These are phyloP conservation scores for Irpex rosettiformis DNA, from an alignment of 1,284 basidiomycete species.

Conservation along the genomic window DNA sequence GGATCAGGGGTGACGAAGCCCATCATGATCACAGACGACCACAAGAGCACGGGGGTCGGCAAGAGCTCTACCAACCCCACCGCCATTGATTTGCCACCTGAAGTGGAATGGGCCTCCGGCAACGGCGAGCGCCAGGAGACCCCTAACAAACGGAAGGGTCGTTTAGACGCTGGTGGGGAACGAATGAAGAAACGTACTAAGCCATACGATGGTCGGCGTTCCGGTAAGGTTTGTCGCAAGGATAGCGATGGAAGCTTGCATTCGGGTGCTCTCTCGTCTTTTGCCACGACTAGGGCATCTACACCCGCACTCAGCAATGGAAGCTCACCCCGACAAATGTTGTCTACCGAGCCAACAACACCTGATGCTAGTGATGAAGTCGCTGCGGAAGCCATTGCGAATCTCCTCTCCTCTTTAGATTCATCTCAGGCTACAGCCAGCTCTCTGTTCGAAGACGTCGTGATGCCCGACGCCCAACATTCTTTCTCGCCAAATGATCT, in stretches of 20 bases:
- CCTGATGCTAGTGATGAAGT: slow-evolving; percentile 14
- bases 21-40: slow-evolving; percentile 99
- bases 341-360: slow-evolving; percentile 19
- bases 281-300: slow-evolving; percentile 28
- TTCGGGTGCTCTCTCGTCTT: slow-evolving; percentile 27
- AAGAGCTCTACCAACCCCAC: slow-evolving; percentile 15
- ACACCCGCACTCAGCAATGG: slow-evolving; percentile 27
- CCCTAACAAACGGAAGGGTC: slow-evolving; percentile 21
- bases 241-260: slow-evolving; percentile 30
- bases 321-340: slow-evolving; percentile 22
- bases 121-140: slow-evolving; percentile 29
- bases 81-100: slow-evolving; percentile 20
- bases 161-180: slow-evolving; percentile 17
- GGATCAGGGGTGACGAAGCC: slow-evolving; percentile 85
- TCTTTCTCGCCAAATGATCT: slow-evolving; percentile 2
- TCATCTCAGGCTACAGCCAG: slow-evolving; percentile 15
- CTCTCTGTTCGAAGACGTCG: slow-evolving; percentile 23
- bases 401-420: slow-evolving; percentile 14
- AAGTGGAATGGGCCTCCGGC: slow-evolving; percentile 19
- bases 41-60: slow-evolving; percentile 72
- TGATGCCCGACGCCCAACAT: slow-evolving; percentile 24
- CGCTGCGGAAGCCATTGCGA: slow-evolving; percentile 10
- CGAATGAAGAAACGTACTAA: slow-evolving; percentile 33
- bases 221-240: slow-evolving; percentile 24
- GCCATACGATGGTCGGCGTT: slow-evolving; percentile 24